These are phyloP conservation scores for Termitomyces sp. DNA, from an alignment of 768 basidiomycete genomes.

Conservation along the genomic window DNA sequence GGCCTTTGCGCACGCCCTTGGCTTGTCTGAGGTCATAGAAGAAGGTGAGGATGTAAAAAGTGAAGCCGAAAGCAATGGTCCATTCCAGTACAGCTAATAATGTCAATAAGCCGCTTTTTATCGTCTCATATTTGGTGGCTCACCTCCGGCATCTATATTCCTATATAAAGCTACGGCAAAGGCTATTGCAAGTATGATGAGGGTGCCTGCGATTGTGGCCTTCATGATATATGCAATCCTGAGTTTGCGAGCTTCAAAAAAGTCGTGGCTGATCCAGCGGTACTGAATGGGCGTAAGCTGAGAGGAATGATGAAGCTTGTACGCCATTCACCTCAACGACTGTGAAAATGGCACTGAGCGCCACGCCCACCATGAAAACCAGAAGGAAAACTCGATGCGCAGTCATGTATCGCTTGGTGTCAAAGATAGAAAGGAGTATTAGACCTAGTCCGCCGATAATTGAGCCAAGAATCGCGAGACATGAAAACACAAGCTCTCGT, in stretches of 20 bases:
- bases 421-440: slow-evolving; percentile 65
- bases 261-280: slow-evolving; percentile 59
- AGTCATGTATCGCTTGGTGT: slow-evolving; percentile 47
- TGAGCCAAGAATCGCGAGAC: slow-evolving; percentile 55
- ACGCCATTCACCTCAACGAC: slow-evolving; percentile 47
- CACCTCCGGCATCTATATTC: slow-evolving; percentile 45
- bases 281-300: slow-evolving; percentile 33
- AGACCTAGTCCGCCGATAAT: slow-evolving; percentile 61
- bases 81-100: slow-evolving; percentile 63
- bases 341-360: slow-evolving; percentile 69
- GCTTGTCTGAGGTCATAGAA: slow-evolving; percentile 63
- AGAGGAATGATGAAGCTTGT: background rate
- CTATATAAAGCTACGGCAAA: slow-evolving; percentile 51
- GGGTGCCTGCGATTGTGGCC: slow-evolving; percentile 47
- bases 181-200: slow-evolving; percentile 57
- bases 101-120: background rate
- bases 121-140: background rate
- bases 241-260: slow-evolving; percentile 35
- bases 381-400: slow-evolving; percentile 59
- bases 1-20: slow-evolving; percentile 44
- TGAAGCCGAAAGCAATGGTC: slow-evolving; percentile 66
- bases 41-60: slow-evolving; percentile 69
- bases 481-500: slow-evolving; percentile 48
- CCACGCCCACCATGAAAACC: slow-evolving; percentile 69
- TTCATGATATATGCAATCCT: slow-evolving; percentile 54